Base-by-base conservation (phyloP, 805 yeast genomes). In the Sugiyamaella boreocaroliniensis region DNA sequence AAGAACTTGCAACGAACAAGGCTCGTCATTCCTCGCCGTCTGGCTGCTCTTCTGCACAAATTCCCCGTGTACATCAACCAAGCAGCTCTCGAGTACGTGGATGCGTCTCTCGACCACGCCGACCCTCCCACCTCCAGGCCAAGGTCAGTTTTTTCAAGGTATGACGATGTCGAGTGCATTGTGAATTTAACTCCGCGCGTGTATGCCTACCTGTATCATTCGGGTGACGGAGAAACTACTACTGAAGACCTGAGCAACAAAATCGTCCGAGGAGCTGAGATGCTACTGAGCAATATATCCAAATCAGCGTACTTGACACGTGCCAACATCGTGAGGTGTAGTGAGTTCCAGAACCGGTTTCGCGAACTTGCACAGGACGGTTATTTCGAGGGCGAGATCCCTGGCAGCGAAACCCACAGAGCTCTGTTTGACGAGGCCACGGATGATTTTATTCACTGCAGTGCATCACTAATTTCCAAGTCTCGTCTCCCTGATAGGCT, bases 11-110 rank as follows among this genome's bases (percentile, higher is more conserved):
- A 32, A 14, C 12, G 37, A 14, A 32, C 37, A 32, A 32, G 37
- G 8, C 37, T 32, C 5, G 12, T 32, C 12, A 10, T 32, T 2
- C 37, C 37, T 9, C 48, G 64, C n/a, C 50, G 50, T 14, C 51
- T 54, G n/a, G 67, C 66, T 1, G 52, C 47, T n/a, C 12, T 64
- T 1, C 52, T 64, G 22, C 58, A 58, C 40, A 16, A 42, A 9
- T 40, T 58, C 44, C 62, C 60, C 12, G 18, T 41, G 7, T 55
- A 54, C 43, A 32, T 32, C 37, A 32, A 32, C 37, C 37, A 14
- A 11, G 37, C 37, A 32, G 37, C 37, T 14, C 37, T 32, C 5
- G 37, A 14, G 11, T 32, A 32, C n/a, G 37, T 32, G 12, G 37
- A 32, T 11, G 5, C 37, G 4, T 32, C 37, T 2, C 12, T 14